A percentile compares a stretch with the other conserved stretches of the same genome.
Conservation (phyloP, 1,284 basidiomycete genomes). For the Porogramme epimiltina region DNA sequence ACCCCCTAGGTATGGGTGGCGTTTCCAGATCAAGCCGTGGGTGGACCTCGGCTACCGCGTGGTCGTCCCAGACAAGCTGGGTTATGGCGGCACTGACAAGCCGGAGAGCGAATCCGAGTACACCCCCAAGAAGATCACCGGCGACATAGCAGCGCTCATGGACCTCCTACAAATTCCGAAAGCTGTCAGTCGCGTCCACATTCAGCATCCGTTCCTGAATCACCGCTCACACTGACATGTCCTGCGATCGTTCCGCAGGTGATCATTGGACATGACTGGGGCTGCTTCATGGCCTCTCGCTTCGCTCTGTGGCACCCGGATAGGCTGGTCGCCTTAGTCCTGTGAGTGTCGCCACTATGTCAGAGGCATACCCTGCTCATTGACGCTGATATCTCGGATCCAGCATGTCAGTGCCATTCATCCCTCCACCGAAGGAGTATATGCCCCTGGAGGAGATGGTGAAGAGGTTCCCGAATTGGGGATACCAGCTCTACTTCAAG, state of each 20-base stretch:
- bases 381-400: background rate
- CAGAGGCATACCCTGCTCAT: conserved; percentile 2
- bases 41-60: conserved; percentile 63
- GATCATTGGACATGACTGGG: conserved; percentile 77
- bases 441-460: conserved; percentile 51
- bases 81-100: conserved; percentile 70
- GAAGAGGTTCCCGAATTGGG: conserved; percentile 52
- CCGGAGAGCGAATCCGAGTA: conserved; percentile 57
- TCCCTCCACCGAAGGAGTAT: conserved; percentile 52
- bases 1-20: conserved; percentile 63
- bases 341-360: conserved; percentile 41
- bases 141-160: conserved; percentile 64
- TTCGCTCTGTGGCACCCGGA: conserved; percentile 72
- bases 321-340: conserved; percentile 53
- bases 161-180: conserved; percentile 52
- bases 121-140: conserved; percentile 56
- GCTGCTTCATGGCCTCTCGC: conserved; percentile 55
- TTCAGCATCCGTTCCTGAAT: background rate
- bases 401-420: conserved; percentile 65
- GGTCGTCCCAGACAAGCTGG: conserved; percentile 71
- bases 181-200: conserved; percentile 44
- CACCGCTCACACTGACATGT: background rate
- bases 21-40: conserved; percentile 71
- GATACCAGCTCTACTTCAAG: conserved; percentile 67
- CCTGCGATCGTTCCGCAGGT: conserved; percentile 40